Base-by-base conservation (phyloP, 1,139 yeast genomes). In the Candida mesenterica region DNA sequence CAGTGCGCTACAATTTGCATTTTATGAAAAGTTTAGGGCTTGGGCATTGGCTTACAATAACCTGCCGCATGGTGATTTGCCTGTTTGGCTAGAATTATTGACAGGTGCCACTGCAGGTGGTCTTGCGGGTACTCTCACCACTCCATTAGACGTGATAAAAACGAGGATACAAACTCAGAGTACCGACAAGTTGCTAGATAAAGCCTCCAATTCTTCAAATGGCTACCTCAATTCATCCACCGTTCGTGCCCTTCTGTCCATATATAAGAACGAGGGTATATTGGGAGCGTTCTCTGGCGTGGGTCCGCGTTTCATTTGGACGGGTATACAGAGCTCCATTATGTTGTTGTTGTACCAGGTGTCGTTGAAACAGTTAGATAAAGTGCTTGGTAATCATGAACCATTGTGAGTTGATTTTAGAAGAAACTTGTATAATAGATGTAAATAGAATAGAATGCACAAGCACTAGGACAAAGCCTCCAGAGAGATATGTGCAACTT, bases 21-120 rank as follows among this genome's bases (percentile, higher is more conserved):
- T 92, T 51, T 92, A 92, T 60, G 98, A 92, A 59, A 75, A 80
- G 52, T 86, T 90, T 54, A 72, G 95, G 51, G 72, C 74, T 43
- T 60, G 68, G 49, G 89, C 90, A 1, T 81, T 77, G 34, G 44
- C 53, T 12, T 68, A 62, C 40, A 42, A 45, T n/a, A 20, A 15
- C 4, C n/a, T 13, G n/a, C 26, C 14, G n/a, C 50, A 68, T 8
- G 33, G 49, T 3, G 79, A 76, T 30, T 60, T 84, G 37, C 77
- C 89, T 0, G 65, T 83, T 4, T 40, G 65, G 3, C 60, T 74
- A 20, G 98, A 92, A 59, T 64, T 92, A 24, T 48, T 75, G 12
- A 88, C 97, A 0, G 98, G 98, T 38, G 97, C 97, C 0, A 79
- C 88, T 0, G 98, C 98, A 1, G 99, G 99, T 45, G 97, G 97